A percentile compares a stretch with the other conserved stretches of the same genome.
Evolutionary conservation across 805 yeast genomes (phyloP).

Genomic region (Huiozyma naganishii): DNA sequence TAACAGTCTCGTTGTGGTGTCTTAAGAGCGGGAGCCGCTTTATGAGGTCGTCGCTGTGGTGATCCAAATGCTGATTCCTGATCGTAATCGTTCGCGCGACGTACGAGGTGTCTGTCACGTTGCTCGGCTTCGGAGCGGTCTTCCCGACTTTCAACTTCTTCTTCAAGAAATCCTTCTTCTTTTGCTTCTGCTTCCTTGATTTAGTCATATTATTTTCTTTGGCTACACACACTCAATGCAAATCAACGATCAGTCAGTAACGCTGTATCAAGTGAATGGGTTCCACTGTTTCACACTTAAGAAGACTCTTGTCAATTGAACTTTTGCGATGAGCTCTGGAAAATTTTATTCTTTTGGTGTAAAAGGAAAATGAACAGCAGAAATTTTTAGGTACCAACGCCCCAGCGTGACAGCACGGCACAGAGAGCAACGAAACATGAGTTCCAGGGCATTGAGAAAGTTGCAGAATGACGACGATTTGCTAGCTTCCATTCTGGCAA

Average conservation of each 20-base stretch:
- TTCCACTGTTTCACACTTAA: too few relatives aligned
- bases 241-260: background rate
- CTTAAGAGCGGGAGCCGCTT: slow-evolving; percentile 59
- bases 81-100: slow-evolving; percentile 41
- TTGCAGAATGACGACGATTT: slow-evolving; percentile 25
- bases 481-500: slow-evolving; percentile 13
- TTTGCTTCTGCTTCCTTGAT: slow-evolving; percentile 29
- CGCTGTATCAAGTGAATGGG: background rate
- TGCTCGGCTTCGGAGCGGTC: slow-evolving; percentile 54
- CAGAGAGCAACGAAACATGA: slow-evolving; percentile 13
- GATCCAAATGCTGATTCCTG: slow-evolving; percentile 23
- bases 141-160: slow-evolving; percentile 85
- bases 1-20: slow-evolving; percentile 60
- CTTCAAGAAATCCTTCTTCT: slow-evolving; percentile 41
- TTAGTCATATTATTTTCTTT: slow-evolving; percentile 21
- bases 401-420: too few relatives aligned
- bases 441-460: slow-evolving; percentile 29
- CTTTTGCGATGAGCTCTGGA: too few relatives aligned
- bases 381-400: too few relatives aligned
- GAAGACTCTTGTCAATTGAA: too few relatives aligned
- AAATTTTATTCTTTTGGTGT: too few relatives aligned
- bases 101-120: slow-evolving; percentile 80
- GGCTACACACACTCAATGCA: background rate
- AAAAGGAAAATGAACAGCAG: too few relatives aligned
- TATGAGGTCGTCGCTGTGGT: slow-evolving; percentile 36